These are phyloP conservation scores for Erythrobasidium hasegawianum DNA, from an alignment of 1,284 basidiomycete species.

Conservation along the genomic window DNA sequence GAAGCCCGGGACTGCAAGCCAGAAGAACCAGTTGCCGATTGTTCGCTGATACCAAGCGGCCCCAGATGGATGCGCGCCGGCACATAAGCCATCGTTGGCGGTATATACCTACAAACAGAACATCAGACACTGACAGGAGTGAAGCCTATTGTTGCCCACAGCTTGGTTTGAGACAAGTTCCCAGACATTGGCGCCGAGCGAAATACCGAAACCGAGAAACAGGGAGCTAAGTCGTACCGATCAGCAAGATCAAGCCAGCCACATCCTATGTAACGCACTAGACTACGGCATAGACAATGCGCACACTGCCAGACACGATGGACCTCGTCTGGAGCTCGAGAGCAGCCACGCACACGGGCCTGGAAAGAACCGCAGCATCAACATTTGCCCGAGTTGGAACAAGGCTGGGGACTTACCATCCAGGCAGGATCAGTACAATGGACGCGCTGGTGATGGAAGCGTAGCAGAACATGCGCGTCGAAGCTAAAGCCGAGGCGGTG, in stretches of 20 bases:
- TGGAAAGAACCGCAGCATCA: constrained; percentile 5
- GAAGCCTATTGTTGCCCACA: constrained; percentile 11
- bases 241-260: constrained; percentile 8
- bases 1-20: constrained; percentile 64
- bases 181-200: constrained; percentile 68
- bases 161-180: constrained; percentile 29
- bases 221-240: constrained; percentile 51
- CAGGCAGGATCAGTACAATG: constrained; percentile 79
- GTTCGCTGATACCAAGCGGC: constrained; percentile 52
- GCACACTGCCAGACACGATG: constrained; percentile 77
- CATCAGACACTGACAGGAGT: neutral
- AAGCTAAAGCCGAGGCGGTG: constrained; percentile 68
- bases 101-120: constrained; percentile 11
- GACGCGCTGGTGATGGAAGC: constrained; percentile 77
- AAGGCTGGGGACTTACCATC: constrained; percentile 54
- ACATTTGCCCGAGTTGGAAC: constrained; percentile 22
- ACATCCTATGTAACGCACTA: constrained; percentile 54
- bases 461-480: constrained; percentile 73
- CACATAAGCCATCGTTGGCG: constrained; percentile 39
- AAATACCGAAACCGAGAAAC: constrained; percentile 77
- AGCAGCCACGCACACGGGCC: constrained; percentile 56
- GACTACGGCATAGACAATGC: constrained; percentile 74
- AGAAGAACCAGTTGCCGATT: constrained; percentile 51
- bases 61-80: constrained; percentile 20
- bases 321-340: constrained; percentile 62